These are phyloP conservation scores for Chamaecyparis obtusa DNA, from an alignment of 75 land plant species.

Conservation along the genomic window DNA sequence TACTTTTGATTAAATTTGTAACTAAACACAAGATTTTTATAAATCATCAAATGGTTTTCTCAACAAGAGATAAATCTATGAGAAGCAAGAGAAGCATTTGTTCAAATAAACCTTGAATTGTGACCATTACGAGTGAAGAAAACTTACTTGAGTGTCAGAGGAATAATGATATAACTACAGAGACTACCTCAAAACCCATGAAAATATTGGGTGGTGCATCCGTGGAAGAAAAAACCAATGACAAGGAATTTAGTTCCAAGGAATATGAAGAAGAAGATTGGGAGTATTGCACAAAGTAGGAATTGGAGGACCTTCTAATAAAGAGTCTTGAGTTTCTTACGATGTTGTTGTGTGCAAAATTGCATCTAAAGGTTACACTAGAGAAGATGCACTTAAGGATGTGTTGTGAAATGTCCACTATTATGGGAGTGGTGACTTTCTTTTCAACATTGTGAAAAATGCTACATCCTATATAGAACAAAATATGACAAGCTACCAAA, in stretches of 20 bases:
- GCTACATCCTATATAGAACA: conserved; percentile 43
- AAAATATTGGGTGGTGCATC: background rate
- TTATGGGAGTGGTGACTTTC: conserved; percentile 19
- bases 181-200: conserved; percentile 2
- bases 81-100: conserved; percentile 6
- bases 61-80: conserved; percentile 4
- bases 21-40: background rate
- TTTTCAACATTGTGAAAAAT: conserved; percentile 55
- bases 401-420: conserved; percentile 18
- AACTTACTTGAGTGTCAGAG: background rate
- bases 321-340: conserved; percentile 20
- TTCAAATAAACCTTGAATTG: background rate
- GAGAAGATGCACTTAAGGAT: conserved; percentile 18
- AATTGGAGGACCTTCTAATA: conserved; percentile 28
- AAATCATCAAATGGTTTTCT: background rate
- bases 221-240: background rate
- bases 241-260: background rate
- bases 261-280: conserved; percentile 26
- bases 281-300: conserved; percentile 20
- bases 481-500: too few relatives aligned
- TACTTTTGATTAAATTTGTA: background rate
- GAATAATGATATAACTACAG: background rate
- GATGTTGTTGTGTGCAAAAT: conserved; percentile 20
- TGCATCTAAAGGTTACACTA: conserved; percentile 4
- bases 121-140: background rate